Percentiles rank a stretch among this genome's conserved stretches.
Conservation (phyloP, 2,329 filamentous ascomycete species). For the Xylaria arbuscula region DNA sequence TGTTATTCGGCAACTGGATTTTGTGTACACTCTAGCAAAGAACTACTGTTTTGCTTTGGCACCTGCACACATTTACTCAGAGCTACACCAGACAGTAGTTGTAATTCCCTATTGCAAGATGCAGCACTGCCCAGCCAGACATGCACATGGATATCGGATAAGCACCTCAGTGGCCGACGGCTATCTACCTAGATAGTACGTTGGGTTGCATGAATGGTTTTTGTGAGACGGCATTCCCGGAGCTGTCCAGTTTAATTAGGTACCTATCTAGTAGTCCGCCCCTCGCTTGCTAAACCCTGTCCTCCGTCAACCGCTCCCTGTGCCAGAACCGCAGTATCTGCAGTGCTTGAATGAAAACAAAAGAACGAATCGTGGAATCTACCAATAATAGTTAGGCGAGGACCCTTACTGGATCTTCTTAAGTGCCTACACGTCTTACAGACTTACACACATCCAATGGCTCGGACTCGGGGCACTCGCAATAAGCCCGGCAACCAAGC, state of each 20-base stretch:
- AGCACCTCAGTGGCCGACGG: neutral
- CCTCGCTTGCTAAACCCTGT: slow-evolving; percentile 10
- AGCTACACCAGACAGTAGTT: neutral
- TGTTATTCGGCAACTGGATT: neutral
- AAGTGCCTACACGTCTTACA: neutral
- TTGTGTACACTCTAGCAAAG: too few relatives aligned
- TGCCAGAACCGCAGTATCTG: neutral
- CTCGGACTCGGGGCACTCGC: slow-evolving; percentile 16
- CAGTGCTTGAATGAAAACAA: neutral
- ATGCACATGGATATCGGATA: slow-evolving; percentile 4
- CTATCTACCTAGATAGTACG: slow-evolving; percentile 1
- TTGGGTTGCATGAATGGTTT: neutral
- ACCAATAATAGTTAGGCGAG: neutral
- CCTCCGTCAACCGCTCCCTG: neutral
- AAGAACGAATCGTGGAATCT: neutral
- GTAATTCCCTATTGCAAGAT: neutral
- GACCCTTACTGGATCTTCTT: neutral
- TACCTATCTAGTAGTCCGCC: neutral
- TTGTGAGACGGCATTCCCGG: neutral
- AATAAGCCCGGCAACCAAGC: slow-evolving; percentile 5
- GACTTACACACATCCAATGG: slow-evolving; percentile 12
- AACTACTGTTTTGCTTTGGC: neutral
- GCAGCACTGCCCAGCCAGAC: slow-evolving; percentile 6
- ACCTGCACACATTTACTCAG: neutral
- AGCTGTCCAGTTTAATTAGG: neutral